phyloP scores from a whole-genome alignment of 2,329 filamentous ascomycete species.

The Cladosporium sp. region DNA sequence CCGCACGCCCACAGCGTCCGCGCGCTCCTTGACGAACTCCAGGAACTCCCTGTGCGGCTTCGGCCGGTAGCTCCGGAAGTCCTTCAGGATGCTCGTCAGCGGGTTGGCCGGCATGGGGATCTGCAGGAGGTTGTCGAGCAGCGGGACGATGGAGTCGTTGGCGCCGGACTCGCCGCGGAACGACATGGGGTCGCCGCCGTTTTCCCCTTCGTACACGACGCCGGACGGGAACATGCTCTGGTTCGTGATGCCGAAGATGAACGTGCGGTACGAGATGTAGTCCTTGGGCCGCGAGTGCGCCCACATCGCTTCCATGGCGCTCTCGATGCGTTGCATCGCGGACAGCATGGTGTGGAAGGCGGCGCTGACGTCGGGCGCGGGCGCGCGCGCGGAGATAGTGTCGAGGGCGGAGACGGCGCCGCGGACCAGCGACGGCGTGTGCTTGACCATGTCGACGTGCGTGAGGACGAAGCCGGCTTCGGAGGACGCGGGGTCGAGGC shows the following conservation, averaged over 20 bases:
- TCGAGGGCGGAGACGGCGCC: conserved; percentile 65
- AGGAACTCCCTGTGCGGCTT: conserved; percentile 85
- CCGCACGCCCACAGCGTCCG: conserved; percentile 49
- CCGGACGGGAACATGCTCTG: conserved; percentile 93
- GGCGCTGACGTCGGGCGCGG: conserved; percentile 15
- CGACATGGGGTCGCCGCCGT: conserved; percentile 60
- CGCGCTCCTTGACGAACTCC: conserved; percentile 55
- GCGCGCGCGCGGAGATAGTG: conserved; percentile 29
- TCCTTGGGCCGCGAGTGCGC: conserved; percentile 72
- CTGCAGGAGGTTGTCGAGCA: conserved; percentile 81
- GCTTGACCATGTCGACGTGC: conserved; percentile 90
- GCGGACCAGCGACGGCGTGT: conserved; percentile 70
- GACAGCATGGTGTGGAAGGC: conserved; percentile 25
- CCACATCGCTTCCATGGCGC: conserved; percentile 64
- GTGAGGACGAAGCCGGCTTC: conserved; percentile 96
- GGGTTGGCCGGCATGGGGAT: conserved; percentile 85
- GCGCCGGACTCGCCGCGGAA: conserved; percentile 92
- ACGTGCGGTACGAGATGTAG: conserved; percentile 87
- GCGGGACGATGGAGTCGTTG: conserved; percentile 85
- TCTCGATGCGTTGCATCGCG: conserved; percentile 29
- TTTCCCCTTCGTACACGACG: conserved; percentile 81
- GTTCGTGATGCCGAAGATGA: conserved; percentile 92
- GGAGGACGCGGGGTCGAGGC: conserved; percentile 77
- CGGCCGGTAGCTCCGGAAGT: conserved; percentile 85
- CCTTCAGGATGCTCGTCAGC: conserved; percentile 76